Conservation (phyloP, 441 rosid species). For the Adansonia rubrostipa region DNA sequence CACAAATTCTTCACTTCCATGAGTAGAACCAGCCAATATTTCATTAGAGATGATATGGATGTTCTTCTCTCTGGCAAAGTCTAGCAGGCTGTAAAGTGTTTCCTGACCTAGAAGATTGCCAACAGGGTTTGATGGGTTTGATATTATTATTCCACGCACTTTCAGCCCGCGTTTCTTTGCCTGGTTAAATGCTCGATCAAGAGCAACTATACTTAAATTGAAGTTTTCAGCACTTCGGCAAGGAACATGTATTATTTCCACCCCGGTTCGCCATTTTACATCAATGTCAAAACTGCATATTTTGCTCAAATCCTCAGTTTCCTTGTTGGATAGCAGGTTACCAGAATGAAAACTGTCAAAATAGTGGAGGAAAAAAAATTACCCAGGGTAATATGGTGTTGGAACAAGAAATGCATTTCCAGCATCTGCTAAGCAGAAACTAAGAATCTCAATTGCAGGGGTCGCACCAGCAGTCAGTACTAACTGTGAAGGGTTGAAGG, state of each 20-base stretch:
- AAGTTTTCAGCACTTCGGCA: constrained; percentile 82
- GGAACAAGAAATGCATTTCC: constrained; percentile 92
- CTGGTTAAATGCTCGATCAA: constrained; percentile 83
- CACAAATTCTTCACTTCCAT: constrained; percentile 64
- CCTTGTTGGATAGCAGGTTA: constrained; percentile 17
- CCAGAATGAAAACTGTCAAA: constrained; percentile 12
- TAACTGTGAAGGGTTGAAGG: constrained; percentile 67
- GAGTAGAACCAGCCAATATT: constrained; percentile 63
- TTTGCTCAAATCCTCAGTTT: constrained; percentile 35
- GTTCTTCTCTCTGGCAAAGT: constrained; percentile 88
- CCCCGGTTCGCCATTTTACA: constrained; percentile 90
- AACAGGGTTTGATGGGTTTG: constrained; percentile 80
- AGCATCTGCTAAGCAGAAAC: constrained; percentile 85
- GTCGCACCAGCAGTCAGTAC: constrained; percentile 74
- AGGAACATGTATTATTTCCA: constrained; percentile 80
- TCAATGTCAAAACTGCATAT: constrained; percentile 76
- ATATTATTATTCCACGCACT: constrained; percentile 75
- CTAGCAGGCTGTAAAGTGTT: constrained; percentile 64
- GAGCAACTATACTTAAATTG: constrained; percentile 61
- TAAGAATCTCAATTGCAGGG: constrained; percentile 76
- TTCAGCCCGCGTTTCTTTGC: constrained; percentile 83
- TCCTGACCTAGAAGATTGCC: constrained; percentile 65
- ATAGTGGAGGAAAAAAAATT: constrained; percentile 18
- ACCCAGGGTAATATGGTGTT: constrained; percentile 82
- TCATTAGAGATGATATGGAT: constrained; percentile 80